These are phyloP conservation scores for Wickerhamomyces sydowiorum DNA, from an alignment of 805 yeast species.

Conservation along the genomic window DNA sequence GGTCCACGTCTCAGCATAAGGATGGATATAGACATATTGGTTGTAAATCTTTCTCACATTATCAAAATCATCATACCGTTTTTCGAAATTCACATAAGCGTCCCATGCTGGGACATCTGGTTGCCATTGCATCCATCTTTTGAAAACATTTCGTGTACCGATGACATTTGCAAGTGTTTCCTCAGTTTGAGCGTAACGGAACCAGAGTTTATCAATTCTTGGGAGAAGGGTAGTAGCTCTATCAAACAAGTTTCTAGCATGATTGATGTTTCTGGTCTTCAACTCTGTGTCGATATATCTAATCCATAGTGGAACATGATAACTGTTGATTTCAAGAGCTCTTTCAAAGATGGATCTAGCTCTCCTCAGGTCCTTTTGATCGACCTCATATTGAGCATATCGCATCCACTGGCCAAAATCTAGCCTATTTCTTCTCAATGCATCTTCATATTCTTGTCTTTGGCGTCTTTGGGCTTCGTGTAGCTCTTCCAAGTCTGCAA, in stretches of 20 bases:
- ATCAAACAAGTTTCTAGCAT: constrained; percentile 81
- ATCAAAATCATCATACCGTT: constrained; percentile 51
- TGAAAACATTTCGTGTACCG: constrained; percentile 61
- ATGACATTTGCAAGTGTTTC: constrained; percentile 63
- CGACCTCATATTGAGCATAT: constrained; percentile 83
- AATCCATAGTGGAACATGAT: constrained; percentile 80
- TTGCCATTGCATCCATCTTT: constrained; percentile 77
- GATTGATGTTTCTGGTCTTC: constrained; percentile 66
- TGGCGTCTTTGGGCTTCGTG: constrained; percentile 70
- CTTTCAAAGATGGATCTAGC: constrained; percentile 88
- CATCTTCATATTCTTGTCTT: constrained; percentile 79
- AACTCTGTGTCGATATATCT: constrained; percentile 78
- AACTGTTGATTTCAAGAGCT: constrained; percentile 70
- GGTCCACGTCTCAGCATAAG: constrained; percentile 57
- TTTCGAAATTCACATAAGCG: constrained; percentile 68
- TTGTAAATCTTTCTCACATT: constrained; percentile 56
- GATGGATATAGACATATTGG: constrained; percentile 48
- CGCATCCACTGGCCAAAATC: constrained; percentile 87
- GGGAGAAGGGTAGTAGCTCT: constrained; percentile 74
- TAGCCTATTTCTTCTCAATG: constrained; percentile 76
- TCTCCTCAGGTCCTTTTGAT: constrained; percentile 69
- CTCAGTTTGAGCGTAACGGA: constrained; percentile 72
- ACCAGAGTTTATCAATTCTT: constrained; percentile 82
- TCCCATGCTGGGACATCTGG: constrained; percentile 69
- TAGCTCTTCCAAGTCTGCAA: constrained; percentile 76